Conservation (phyloP, 352 stramenopile genomes). For the Phytophthora pluvialis region DNA sequence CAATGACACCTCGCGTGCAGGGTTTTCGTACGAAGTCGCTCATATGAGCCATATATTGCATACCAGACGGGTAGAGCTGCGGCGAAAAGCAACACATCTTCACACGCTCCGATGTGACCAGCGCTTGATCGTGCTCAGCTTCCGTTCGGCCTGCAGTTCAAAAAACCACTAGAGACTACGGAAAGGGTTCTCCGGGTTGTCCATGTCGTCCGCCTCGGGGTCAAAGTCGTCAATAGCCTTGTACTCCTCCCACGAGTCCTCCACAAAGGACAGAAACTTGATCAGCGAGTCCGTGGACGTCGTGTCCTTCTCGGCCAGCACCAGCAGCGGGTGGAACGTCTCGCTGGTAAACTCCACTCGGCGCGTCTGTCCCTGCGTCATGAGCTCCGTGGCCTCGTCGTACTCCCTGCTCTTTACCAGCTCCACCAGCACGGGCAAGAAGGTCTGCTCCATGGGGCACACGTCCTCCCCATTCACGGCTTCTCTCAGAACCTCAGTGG, state of each 20-base stretch:
- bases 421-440: constrained; percentile 53
- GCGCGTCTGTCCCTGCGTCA: constrained; percentile 46
- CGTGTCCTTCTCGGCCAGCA: constrained; percentile 52
- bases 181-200: constrained; percentile 36
- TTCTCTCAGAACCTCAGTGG: constrained; percentile 58
- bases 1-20: constrained; percentile 1
- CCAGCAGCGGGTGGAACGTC: constrained; percentile 64
- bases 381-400: constrained; percentile 43
- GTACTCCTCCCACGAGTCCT: constrained; percentile 71
- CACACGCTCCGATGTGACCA: constrained; percentile 1
- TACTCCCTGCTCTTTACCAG: constrained; percentile 54
- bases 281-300: constrained; percentile 61
- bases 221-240: constrained; percentile 52
- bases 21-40: constrained; percentile 11
- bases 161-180: constrained; percentile 28
- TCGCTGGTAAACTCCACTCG: constrained; percentile 63
- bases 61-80: constrained; percentile 11
- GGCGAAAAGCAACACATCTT: constrained; percentile 5
- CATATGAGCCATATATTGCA: constrained; percentile 28
- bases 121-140: constrained; percentile 13
- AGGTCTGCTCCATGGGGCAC: constrained; percentile 50
- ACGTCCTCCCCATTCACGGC: constrained; percentile 52
- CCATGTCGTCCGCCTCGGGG: constrained; percentile 26
- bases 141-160: neutral
- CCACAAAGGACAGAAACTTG: constrained; percentile 64